Evolutionary conservation across 2,329 filamentous ascomycete genomes (phyloP), one percentile per base, ranked within the genome.

Genomic region (Paraphoma chrysanthemicola): DNA sequence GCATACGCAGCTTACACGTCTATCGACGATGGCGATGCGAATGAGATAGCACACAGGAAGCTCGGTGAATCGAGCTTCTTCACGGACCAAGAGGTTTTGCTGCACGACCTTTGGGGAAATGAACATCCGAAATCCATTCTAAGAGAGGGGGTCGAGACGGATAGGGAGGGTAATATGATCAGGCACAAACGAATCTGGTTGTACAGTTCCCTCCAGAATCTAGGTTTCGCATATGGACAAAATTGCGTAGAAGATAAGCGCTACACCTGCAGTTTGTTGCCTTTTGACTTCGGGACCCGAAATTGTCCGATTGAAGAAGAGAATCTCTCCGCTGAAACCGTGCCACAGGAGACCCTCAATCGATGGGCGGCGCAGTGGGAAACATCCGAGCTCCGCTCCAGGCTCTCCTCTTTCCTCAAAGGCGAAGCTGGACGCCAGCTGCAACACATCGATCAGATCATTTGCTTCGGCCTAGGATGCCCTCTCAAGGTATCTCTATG

Each of bases 381-480:
- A 28, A 30, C 14, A 18, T 48, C 51, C n/a, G 30, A 41, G 12
- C 14, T 54, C 12, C 29, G 33, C 39, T 29, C 12, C n/a, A 11
- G 28, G n/a, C 23, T 54, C 1, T 29, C 41, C 1, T n/a, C 11
- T 16, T 41, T 44, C 31, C 31, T 54, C 10, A 14, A 44, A 18
- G 31, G 36, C 14, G 31, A 54, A 28, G 45, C 45, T 8, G 29
- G 39, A 6, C 31, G 18, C 23, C 38, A 12, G 5, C 29, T 31
- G 11, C 44, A 38, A 16, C 3, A 14, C 33, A 29, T 54, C 12
- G 45, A 49, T 16, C 46, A 54, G 39, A 54, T 54, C 16, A 45
- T 54, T 4, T 48, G 51, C 36, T 54, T 54, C n/a, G 51, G 51
- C 9, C 30, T 54, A 6, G 45, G 39, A 4, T 36, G 39, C 17